A percentile compares a stretch with the other conserved stretches of the same genome.
Evolutionary conservation across 768 basidiomycete species (phyloP).

Genomic region (Pleurotus giganteus): DNA sequence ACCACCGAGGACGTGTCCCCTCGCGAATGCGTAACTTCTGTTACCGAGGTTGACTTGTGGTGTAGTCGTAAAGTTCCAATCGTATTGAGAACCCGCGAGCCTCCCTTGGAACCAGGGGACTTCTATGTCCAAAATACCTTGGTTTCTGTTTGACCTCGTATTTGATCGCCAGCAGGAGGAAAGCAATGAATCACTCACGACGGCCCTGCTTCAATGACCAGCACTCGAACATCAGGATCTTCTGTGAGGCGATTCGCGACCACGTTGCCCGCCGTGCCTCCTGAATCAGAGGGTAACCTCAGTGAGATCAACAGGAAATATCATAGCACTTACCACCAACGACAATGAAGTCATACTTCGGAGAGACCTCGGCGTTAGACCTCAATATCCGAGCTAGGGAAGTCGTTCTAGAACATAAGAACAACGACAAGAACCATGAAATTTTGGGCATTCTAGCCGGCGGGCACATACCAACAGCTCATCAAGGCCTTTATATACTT

Average conservation of each 20-base stretch:
- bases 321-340: slow-evolving; percentile 2
- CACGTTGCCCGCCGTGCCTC: slow-evolving; percentile 10
- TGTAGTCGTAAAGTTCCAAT: slow-evolving; percentile 21
- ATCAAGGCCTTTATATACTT: too few species aligned
- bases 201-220: slow-evolving; percentile 7
- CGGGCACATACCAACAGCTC: too few species aligned
- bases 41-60: slow-evolving; percentile 17
- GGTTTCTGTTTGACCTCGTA: background rate
- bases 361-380: background rate
- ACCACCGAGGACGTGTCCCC: slow-evolving; percentile 20
- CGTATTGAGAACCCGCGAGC: background rate
- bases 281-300: slow-evolving; percentile 1
- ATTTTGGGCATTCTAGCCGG: too few species aligned
- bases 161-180: background rate
- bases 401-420: too few species aligned
- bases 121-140: slow-evolving; percentile 2
- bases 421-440: too few species aligned
- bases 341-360: slow-evolving; percentile 10
- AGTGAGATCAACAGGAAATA: background rate
- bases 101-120: slow-evolving; percentile 9
- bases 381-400: background rate
- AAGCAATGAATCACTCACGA: background rate
- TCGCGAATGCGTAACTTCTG: slow-evolving; percentile 12
- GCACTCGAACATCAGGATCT: background rate
- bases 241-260: slow-evolving; percentile 7